Conservation (phyloP, 768 basidiomycete species). For the Serendipita sp. region DNA sequence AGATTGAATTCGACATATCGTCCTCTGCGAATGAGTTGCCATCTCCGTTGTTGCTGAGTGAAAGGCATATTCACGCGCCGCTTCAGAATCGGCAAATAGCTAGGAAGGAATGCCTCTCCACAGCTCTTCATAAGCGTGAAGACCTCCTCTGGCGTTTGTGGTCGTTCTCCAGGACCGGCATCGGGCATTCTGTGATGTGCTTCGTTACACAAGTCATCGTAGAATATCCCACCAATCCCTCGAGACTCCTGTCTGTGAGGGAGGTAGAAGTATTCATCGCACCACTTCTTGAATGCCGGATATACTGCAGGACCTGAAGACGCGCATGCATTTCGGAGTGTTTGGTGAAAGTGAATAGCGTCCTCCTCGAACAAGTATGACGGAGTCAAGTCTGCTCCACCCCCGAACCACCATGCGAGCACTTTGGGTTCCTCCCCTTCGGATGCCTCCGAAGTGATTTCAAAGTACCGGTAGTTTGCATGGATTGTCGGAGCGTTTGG, state of each 20-base stretch:
- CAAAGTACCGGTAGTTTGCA: conserved; percentile 95
- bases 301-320: conserved; percentile 52
- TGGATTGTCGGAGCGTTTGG: conserved; percentile 90
- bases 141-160: conserved; percentile 46
- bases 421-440: conserved; percentile 23
- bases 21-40: conserved; percentile 85
- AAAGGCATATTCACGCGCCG: conserved; percentile 30
- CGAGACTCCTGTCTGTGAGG: conserved; percentile 73
- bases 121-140: conserved; percentile 59
- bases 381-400: conserved; percentile 88
- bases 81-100: conserved; percentile 76
- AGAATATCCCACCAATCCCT: conserved; percentile 90
- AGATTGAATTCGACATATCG: conserved; percentile 94
- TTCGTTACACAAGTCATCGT: conserved; percentile 72
- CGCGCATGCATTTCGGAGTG: conserved; percentile 63
- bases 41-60: conserved; percentile 54
- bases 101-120: conserved; percentile 72
- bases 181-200: conserved; percentile 44
- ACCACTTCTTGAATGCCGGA: conserved; percentile 81
- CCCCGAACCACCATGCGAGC: conserved; percentile 97
- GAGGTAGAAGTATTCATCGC: conserved; percentile 94
- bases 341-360: conserved; percentile 70
- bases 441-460: conserved; percentile 46
- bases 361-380: conserved; percentile 84
- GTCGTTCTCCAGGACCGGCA: conserved; percentile 27